Percentiles rank a stretch among this genome's conserved stretches.
phyloP scores from a whole-genome alignment of 768 basidiomycete species.

The Gloeopeniophorella convolvens region DNA sequence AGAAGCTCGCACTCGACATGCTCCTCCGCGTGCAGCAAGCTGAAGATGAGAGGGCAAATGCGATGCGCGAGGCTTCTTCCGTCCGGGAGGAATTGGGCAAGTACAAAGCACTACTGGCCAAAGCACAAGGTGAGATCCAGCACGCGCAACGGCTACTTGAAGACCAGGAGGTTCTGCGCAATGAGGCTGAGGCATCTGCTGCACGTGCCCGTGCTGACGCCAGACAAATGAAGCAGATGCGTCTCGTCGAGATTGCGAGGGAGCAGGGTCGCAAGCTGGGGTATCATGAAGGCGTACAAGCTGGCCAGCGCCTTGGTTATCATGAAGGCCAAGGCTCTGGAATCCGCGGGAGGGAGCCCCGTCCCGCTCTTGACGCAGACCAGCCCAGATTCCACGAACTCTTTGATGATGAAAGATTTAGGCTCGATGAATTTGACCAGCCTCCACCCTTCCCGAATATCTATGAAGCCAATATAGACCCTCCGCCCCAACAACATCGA shows the following conservation, averaged over 20 bases:
- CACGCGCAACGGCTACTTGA: slow-evolving; percentile 38
- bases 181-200: slow-evolving; percentile 41
- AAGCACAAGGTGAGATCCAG: slow-evolving; percentile 39
- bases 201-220: slow-evolving; percentile 40
- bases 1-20: slow-evolving; percentile 41
- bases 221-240: slow-evolving; percentile 37
- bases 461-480: background rate
- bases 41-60: slow-evolving; percentile 33
- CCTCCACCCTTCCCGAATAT: too few species aligned
- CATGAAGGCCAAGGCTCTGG: slow-evolving; percentile 5
- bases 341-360: too few species aligned
- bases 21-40: slow-evolving; percentile 36
- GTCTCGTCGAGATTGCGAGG: slow-evolving; percentile 34
- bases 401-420: slow-evolving; percentile 4
- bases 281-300: slow-evolving; percentile 35
- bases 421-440: slow-evolving; percentile 10
- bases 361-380: too few species aligned
- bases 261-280: slow-evolving; percentile 39
- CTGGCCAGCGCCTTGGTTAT: slow-evolving; percentile 18
- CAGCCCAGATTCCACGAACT: slow-evolving; percentile 9
- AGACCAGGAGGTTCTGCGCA: slow-evolving; percentile 36
- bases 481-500: background rate
- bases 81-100: slow-evolving; percentile 38
- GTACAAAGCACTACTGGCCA: slow-evolving; percentile 41
- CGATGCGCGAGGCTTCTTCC: slow-evolving; percentile 35